A percentile compares a stretch with the other conserved stretches of the same genome.
Evolutionary conservation across 2,329 filamentous ascomycete genomes (phyloP).

Genomic region (Microsporum ferrugineum): DNA sequence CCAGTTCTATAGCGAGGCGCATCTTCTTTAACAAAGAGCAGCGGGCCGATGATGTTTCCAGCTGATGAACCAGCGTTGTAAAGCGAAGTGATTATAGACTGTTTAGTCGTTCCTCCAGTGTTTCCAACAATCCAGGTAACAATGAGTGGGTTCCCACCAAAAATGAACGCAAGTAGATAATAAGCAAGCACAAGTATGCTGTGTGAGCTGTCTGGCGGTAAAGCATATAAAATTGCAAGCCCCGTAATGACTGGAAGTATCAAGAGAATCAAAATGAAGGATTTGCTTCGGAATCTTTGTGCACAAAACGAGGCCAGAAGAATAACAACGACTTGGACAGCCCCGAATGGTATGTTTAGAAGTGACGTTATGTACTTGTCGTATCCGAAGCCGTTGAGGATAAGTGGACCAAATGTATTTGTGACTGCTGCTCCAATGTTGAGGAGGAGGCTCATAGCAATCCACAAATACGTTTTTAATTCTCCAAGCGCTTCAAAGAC

Average conservation of each 20-base stretch:
- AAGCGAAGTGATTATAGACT: conserved; percentile 51
- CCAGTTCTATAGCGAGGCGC: conserved; percentile 50
- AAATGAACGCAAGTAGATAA: conserved; percentile 56
- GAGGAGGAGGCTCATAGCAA: conserved; percentile 49
- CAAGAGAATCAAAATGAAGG: conserved; percentile 42
- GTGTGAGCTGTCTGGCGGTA: conserved; percentile 30
- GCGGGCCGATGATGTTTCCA: conserved; percentile 56
- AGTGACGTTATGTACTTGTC: conserved; percentile 48
- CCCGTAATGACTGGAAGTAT: conserved; percentile 52
- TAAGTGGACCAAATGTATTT: conserved; percentile 55
- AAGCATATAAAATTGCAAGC: conserved; percentile 28
- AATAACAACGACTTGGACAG: conserved; percentile 49
- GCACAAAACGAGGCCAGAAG: conserved; percentile 42
- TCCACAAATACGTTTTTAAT: conserved; percentile 47
- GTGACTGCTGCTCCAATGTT: conserved; percentile 55
- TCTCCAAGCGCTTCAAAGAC: conserved; percentile 34
- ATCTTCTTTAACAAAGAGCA: conserved; percentile 49
- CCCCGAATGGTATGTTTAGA: conserved; percentile 57
- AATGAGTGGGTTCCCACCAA: conserved; percentile 53
- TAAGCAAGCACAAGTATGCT: conserved; percentile 46
- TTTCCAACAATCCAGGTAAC: conserved; percentile 60
- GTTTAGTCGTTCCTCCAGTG: conserved; percentile 57
- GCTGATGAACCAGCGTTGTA: conserved; percentile 52
- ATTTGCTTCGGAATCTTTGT: conserved; percentile 46
- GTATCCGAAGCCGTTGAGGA: conserved; percentile 50